Evolutionary conservation across 176 grass and related monocot genomes (phyloP).

Genomic region (Guadua angustifolia): DNA sequence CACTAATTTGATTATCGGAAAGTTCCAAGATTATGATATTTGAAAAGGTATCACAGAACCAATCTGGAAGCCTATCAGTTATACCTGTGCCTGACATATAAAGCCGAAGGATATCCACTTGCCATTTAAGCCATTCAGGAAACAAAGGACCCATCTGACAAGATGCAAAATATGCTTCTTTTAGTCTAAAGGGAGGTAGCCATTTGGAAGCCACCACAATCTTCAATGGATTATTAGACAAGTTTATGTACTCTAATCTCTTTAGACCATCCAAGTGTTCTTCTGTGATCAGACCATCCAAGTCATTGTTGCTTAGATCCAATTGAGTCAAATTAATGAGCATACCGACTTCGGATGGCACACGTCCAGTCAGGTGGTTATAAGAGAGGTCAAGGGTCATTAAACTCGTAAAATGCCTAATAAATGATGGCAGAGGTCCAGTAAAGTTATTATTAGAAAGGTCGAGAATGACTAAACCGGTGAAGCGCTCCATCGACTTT

Average conservation of each 20-base stretch:
- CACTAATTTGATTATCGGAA: too few relatives aligned
- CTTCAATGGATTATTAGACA: background rate
- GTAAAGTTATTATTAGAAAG: too few relatives aligned
- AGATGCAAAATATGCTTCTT: background rate
- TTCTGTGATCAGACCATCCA: constrained; percentile 32
- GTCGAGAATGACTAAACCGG: too few relatives aligned
- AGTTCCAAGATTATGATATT: too few relatives aligned
- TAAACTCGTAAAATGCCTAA: too few relatives aligned
- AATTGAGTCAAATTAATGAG: background rate
- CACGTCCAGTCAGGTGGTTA: constrained; percentile 15
- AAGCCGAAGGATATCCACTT: background rate
- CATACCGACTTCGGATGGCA: background rate
- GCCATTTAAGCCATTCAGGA: constrained; percentile 41
- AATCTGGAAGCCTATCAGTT: background rate
- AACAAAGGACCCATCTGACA: constrained; percentile 30
- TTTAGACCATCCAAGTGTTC: constrained; percentile 12
- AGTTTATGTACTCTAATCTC: background rate
- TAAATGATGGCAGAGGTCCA: too few relatives aligned
- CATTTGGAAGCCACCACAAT: constrained; percentile 8
- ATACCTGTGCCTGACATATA: constrained; percentile 33
- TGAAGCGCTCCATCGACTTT: background rate
- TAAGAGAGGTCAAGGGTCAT: background rate
- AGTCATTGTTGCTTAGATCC: background rate
- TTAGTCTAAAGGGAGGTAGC: constrained; percentile 8
- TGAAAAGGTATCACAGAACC: too few relatives aligned